Conservation (phyloP, 495 filamentous ascomycete genomes). For the Astrothelium macrocarpum region DNA sequence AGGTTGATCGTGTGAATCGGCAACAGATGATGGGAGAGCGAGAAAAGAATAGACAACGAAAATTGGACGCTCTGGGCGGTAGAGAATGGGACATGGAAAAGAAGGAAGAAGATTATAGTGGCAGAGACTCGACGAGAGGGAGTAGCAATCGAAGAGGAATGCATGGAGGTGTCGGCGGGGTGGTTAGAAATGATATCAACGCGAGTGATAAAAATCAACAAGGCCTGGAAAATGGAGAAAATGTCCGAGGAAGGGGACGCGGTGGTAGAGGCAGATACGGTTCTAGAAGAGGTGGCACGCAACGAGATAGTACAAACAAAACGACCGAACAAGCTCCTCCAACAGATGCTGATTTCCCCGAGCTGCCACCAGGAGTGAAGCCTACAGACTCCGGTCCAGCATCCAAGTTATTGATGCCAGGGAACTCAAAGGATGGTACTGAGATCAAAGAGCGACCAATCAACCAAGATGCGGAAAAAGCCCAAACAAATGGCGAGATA, state of each 20-base stretch:
- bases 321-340: slow-evolving; percentile 15
- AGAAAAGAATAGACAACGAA: slow-evolving; percentile 61
- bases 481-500: neutral
- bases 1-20: slow-evolving; percentile 46
- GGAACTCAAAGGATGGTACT: neutral
- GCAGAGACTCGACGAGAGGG: slow-evolving; percentile 33
- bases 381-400: slow-evolving; percentile 2
- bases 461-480: neutral
- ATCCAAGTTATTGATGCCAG: neutral
- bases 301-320: slow-evolving; percentile 9
- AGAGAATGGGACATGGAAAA: slow-evolving; percentile 74
- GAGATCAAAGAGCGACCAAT: neutral
- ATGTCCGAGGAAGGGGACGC: slow-evolving; percentile 9
- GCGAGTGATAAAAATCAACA: neutral
- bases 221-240: neutral
- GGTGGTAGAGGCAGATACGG: neutral
- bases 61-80: slow-evolving; percentile 53
- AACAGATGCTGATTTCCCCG: slow-evolving; percentile 23
- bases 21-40: slow-evolving; percentile 59
- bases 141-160: slow-evolving; percentile 44
- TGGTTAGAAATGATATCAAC: neutral
- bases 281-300: slow-evolving; percentile 12
- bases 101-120: slow-evolving; percentile 48
- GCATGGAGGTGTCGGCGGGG: slow-evolving; percentile 45
- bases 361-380: slow-evolving; percentile 17